These are phyloP conservation scores for Pestalotiopsis sp. DNA, from an alignment of 2,329 filamentous ascomycete genomes.

Conservation along the genomic window DNA sequence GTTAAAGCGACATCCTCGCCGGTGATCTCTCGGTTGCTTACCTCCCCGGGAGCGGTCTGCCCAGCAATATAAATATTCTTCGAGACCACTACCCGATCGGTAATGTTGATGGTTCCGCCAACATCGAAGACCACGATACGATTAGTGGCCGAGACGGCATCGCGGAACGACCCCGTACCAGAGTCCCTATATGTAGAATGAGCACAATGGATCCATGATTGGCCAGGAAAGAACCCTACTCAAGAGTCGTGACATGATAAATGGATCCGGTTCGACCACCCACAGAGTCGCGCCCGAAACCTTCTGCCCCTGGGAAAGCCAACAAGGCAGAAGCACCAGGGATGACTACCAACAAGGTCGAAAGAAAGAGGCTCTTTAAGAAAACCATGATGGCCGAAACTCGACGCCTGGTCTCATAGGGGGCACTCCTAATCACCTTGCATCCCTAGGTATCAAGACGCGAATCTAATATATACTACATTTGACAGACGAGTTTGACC, in stretches of 20 bases:
- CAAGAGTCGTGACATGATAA: constrained; percentile 51
- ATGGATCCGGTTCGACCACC: constrained; percentile 49
- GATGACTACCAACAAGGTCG: constrained; percentile 12
- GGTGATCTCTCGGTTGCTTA: constrained; percentile 27
- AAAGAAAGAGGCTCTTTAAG: constrained; percentile 18
- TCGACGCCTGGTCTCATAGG: not conserved
- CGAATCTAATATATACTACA: not conserved
- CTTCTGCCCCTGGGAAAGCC: constrained; percentile 55
- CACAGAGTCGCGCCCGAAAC: constrained; percentile 48
- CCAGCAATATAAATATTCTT: constrained; percentile 51
- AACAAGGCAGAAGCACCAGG: constrained; percentile 18
- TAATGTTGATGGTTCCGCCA: constrained; percentile 52
- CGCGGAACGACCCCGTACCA: constrained; percentile 50
- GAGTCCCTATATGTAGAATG: constrained; percentile 35
- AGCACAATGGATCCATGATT: not conserved
- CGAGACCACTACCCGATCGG: constrained; percentile 46
- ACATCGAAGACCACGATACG: constrained; percentile 53
- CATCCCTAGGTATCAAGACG: not conserved
- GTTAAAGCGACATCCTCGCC: not conserved
- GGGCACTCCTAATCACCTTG: no score
- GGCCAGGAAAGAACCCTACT: constrained; percentile 23
- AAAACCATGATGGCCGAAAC: constrained; percentile 19
- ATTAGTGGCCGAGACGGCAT: constrained; percentile 49
- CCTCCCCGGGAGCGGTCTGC: constrained; percentile 51
- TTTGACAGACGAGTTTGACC: not conserved